Conservation (phyloP, 495 filamentous ascomycete species). For the Tuber indicum region DNA sequence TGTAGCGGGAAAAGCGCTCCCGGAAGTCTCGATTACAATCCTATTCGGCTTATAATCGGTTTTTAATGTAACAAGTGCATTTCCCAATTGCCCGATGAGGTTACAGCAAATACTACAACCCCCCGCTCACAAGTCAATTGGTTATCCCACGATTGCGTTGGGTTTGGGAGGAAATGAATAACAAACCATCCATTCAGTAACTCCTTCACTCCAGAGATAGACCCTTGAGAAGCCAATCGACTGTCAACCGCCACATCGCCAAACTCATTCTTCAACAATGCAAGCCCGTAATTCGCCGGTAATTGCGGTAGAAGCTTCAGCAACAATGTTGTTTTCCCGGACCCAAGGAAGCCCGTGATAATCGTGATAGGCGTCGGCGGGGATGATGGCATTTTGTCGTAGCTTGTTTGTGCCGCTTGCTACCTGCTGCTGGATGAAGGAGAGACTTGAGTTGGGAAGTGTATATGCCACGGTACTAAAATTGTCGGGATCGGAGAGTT, state of each 20-base stretch:
- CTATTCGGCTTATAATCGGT: constrained; percentile 59
- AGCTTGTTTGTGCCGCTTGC: background rate
- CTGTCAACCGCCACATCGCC: constrained; percentile 91
- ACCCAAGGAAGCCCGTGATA: constrained; percentile 88
- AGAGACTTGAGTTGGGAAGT: background rate
- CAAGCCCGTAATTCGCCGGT: constrained; percentile 62
- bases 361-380: constrained; percentile 83
- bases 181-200: constrained; percentile 74
- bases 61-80: constrained; percentile 67
- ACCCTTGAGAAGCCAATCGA: constrained; percentile 69
- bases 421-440: constrained; percentile 5
- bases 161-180: background rate
- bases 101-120: constrained; percentile 77
- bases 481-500: background rate
- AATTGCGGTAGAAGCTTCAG: constrained; percentile 56
- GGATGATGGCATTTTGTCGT: constrained; percentile 44
- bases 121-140: constrained; percentile 3
- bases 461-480: background rate
- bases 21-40: constrained; percentile 88
- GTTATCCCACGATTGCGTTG: background rate
- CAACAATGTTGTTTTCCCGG: constrained; percentile 80
- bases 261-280: constrained; percentile 97
- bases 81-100: constrained; percentile 79
- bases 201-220: constrained; percentile 85
- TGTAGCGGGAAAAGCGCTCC: constrained; percentile 81